These are phyloP conservation scores for Wickerhamiella slavikovae DNA, from an alignment of 805 yeast species.

Conservation along the genomic window DNA sequence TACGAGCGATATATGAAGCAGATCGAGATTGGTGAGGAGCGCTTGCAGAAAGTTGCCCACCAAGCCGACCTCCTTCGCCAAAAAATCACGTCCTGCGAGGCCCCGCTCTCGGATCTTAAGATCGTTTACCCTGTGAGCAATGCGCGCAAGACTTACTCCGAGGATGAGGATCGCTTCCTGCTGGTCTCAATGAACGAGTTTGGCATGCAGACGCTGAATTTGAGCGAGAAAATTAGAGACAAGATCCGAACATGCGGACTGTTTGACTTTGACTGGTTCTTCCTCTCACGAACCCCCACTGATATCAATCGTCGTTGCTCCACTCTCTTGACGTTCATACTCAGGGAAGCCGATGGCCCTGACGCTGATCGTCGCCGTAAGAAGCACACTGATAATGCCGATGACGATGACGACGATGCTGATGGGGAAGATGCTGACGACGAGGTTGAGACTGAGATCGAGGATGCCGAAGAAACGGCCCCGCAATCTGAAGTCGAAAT, in stretches of 20 bases:
- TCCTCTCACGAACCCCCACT: slow-evolving; percentile 54
- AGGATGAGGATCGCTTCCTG: slow-evolving; percentile 77
- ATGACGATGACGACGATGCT: too few species aligned
- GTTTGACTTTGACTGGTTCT: slow-evolving; percentile 71
- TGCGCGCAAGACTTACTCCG: slow-evolving; percentile 48
- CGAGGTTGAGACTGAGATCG: too few species aligned
- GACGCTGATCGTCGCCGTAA: too few species aligned
- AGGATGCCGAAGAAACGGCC: too few species aligned
- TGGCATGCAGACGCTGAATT: slow-evolving; percentile 59
- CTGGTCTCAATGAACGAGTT: slow-evolving; percentile 53
- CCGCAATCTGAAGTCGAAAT: too few species aligned
- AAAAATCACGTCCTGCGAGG: slow-evolving; percentile 44
- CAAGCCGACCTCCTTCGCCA: slow-evolving; percentile 64
- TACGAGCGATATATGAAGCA: slow-evolving; percentile 62
- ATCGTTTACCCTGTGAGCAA: slow-evolving; percentile 59
- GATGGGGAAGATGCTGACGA: too few species aligned
- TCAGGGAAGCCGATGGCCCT: slow-evolving; percentile 40
- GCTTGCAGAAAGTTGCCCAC: slow-evolving; percentile 35
- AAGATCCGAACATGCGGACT: slow-evolving; percentile 49
- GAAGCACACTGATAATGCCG: too few species aligned
- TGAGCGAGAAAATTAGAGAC: slow-evolving; percentile 56
- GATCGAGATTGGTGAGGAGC: slow-evolving; percentile 79
- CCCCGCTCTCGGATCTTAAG: slow-evolving; percentile 57
- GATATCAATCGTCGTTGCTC: slow-evolving; percentile 72
- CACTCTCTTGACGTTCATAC: slow-evolving; percentile 54